Evolutionary conservation across 2,329 filamentous ascomycete species (phyloP).

Genomic region (Pseudogymnoascus sp.): DNA sequence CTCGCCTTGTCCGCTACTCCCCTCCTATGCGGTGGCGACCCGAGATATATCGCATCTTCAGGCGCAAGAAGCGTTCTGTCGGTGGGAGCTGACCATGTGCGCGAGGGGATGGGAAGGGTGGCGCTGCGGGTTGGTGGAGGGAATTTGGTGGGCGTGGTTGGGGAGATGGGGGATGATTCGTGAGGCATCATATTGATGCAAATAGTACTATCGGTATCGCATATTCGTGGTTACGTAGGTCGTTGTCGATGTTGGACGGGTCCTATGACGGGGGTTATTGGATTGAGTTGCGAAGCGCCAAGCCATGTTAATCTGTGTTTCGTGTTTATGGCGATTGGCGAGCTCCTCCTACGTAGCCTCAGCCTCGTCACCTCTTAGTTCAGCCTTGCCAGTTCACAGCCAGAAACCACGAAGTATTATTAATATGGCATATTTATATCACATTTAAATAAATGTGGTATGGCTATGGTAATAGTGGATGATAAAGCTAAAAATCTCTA

Average conservation of each 20-base stretch:
- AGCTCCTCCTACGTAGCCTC: not conserved
- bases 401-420: not conserved
- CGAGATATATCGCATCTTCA: constrained; percentile 69
- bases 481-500: not conserved
- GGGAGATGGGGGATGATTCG: constrained; percentile 6
- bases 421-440: not conserved
- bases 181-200: constrained; percentile 10
- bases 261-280: not conserved
- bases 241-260: not conserved
- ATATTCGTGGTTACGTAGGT: constrained; percentile 1
- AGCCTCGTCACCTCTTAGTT: not conserved
- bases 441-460: not conserved
- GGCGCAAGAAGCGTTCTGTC: constrained; percentile 69
- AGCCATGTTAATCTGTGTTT: not conserved
- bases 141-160: constrained; percentile 9
- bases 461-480: not conserved
- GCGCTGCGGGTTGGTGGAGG: constrained; percentile 22
- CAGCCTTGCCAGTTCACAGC: not conserved
- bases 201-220: not conserved
- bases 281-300: not conserved
- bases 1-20: constrained; percentile 35
- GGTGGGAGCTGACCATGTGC: constrained; percentile 11
- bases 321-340: not conserved
- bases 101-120: constrained; percentile 17
- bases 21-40: constrained; percentile 51